Conservation (phyloP, 306 rosid species). For the Ceratonia siliqua region DNA sequence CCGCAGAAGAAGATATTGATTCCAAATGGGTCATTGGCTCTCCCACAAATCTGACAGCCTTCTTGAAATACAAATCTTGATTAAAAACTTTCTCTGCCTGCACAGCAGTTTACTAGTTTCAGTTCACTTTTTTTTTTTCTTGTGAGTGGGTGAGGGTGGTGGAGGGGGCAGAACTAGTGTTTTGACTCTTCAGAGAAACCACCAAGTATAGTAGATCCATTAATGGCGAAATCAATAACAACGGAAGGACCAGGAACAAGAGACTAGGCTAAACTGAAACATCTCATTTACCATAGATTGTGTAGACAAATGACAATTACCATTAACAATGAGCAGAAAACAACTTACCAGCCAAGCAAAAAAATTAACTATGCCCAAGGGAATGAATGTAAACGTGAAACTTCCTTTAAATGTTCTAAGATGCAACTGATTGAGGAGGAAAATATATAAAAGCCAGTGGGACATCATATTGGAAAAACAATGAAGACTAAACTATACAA, state of each 20-base stretch:
- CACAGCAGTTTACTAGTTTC: conserved; percentile 26
- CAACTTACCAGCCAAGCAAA: background rate
- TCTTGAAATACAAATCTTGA: conserved; percentile 89
- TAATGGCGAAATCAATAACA: background rate
- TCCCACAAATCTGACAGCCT: conserved; percentile 80
- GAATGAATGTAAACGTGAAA: background rate
- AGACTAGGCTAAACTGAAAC: background rate
- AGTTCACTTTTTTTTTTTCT: background rate
- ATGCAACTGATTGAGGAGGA: background rate
- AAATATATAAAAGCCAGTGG: background rate
- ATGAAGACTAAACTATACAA: background rate
- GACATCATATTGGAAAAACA: background rate
- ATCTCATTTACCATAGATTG: background rate
- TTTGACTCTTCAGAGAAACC: background rate
- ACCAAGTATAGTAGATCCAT: background rate
- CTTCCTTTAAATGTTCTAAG: background rate
- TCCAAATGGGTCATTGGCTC: conserved; percentile 96
- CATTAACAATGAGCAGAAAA: background rate
- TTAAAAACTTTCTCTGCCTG: conserved; percentile 94
- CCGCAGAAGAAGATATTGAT: conserved; percentile 93
- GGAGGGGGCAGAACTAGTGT: background rate
- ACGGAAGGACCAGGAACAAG: background rate
- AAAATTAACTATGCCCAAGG: background rate
- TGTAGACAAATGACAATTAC: background rate
- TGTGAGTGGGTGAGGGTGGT: background rate